Percentiles rank a stretch among this genome's conserved stretches.
phyloP scores from a whole-genome alignment of 345 rosid genomes.

The Erodium maritimum region DNA sequence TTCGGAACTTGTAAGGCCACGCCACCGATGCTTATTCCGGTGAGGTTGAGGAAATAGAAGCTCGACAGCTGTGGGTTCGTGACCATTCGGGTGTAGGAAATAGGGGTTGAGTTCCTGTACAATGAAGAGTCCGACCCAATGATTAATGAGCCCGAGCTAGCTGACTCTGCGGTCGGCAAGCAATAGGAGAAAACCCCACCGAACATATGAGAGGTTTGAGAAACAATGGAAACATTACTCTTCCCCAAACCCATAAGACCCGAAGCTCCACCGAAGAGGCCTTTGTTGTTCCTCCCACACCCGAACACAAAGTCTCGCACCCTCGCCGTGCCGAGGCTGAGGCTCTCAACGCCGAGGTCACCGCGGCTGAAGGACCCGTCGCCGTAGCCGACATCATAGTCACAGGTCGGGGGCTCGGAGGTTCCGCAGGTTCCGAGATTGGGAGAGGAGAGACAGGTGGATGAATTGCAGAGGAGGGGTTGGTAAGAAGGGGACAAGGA shows the following conservation, averaged over 20 bases:
- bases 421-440: conserved; percentile 26
- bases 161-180: conserved; percentile 50
- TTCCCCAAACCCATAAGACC: conserved; percentile 84
- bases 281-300: conserved; percentile 65
- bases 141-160: conserved; percentile 61
- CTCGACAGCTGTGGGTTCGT: conserved; percentile 45
- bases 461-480: conserved; percentile 48
- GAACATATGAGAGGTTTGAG: conserved; percentile 43
- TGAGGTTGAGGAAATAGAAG: conserved; percentile 75
- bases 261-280: conserved; percentile 84
- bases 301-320: conserved; percentile 53
- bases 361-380: conserved; percentile 87
- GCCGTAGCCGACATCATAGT: conserved; percentile 61
- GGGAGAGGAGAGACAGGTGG: conserved; percentile 44
- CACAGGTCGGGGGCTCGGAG: conserved; percentile 26
- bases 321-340: conserved; percentile 29
- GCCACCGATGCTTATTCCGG: conserved; percentile 54
- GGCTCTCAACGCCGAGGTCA: conserved; percentile 45
- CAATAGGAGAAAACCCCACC: conserved; percentile 82
- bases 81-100: conserved; percentile 55
- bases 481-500: conserved; percentile 49
- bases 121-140: conserved; percentile 47
- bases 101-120: conserved; percentile 48
- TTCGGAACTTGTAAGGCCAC: conserved; percentile 24
- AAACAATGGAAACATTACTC: conserved; percentile 54